Evolutionary conservation across 306 rosid species (phyloP), one percentile per base, ranked within the genome.

Genomic region (Medicago lupulina): DNA sequence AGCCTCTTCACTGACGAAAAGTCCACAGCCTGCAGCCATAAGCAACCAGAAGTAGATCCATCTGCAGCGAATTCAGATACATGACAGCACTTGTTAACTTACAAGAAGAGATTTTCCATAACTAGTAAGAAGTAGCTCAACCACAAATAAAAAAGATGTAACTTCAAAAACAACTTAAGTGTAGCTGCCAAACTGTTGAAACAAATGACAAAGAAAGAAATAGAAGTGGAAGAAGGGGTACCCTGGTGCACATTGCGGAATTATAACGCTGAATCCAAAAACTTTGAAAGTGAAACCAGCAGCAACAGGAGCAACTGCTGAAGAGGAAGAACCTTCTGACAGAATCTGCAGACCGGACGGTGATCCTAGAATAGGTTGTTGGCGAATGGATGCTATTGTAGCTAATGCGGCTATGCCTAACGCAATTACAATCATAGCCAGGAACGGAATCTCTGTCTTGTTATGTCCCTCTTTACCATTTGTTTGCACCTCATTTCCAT

Each of bases 41-140:
- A 90, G 96, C 70, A 88, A 75, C 96, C 88, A 90, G 79, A 90
- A 90, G 84, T 90, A 90, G 83, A 88, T 72, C 90, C 96, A 90
- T 76, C 96, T 87, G 81, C 86, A 84, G 15, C 49, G 12, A 69
- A 54, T 53, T 62, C 74, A 70, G 64, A 70, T 49, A 18, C 70
- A 43, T 14, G 19, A 43, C 10, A 18, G 55, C 9, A 40, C 17
- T 7, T 17, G n/a, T 54, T 55, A 65, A 49, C 44, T 34, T 1
- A 36, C 39, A 16, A 36, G 70, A n/a, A n/a, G n/a, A n/a, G n/a
- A n/a, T n/a, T n/a, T n/a, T n/a, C n/a, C n/a, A n/a, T n/a, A n/a
- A n/a, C n/a, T n/a, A n/a, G n/a, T n/a, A n/a, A n/a, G 47, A 3
- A 41, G 13, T 41, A 8, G 44, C 44, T 40, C 44, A 40, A 40